A percentile compares a stretch with the other conserved stretches of the same genome.
phyloP scores from a whole-genome alignment of 805 yeast species.

The Jamesozyma gamospora region DNA sequence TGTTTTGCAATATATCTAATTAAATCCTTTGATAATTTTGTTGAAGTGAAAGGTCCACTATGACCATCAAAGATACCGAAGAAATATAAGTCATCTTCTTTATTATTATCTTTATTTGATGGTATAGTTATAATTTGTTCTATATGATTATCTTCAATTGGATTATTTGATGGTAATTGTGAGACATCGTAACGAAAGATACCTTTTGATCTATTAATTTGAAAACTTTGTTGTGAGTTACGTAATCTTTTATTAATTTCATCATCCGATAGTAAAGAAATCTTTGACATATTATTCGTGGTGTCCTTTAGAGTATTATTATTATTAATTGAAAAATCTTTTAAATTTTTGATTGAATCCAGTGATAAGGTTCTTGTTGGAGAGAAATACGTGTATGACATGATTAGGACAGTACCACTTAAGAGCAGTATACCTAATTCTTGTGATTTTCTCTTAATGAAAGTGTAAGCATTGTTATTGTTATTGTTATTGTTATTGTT shows the following conservation, averaged over 20 bases:
- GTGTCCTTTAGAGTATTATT: not conserved
- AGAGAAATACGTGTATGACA: conserved; percentile 13
- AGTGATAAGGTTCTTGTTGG: conserved; percentile 12
- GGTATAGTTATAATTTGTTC: conserved; percentile 74
- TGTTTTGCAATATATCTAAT: conserved; percentile 70
- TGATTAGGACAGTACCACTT: conserved; percentile 9
- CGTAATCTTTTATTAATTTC: conserved; percentile 64
- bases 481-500: not conserved
- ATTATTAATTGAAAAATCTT: conserved; percentile 12
- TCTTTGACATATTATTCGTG: not conserved
- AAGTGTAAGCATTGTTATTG: not conserved
- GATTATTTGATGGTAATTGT: conserved; percentile 84
- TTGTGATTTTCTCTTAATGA: not conserved
- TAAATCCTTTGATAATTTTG: conserved; percentile 72
- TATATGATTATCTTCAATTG: conserved; percentile 88
- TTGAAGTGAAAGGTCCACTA: conserved; percentile 89
- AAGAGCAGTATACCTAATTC: conserved; percentile 1
- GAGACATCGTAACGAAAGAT: conserved; percentile 80
- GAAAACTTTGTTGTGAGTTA: conserved; percentile 67
- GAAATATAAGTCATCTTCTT: conserved; percentile 68
- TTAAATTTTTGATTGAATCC: conserved; percentile 22
- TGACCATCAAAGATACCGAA: conserved; percentile 97
- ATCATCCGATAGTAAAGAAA: conserved; percentile 45
- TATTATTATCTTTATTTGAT: conserved; percentile 33
- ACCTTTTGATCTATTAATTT: conserved; percentile 77